Base-by-base conservation (phyloP, 2,329 filamentous ascomycete species). In the Fusarium denticulatum region DNA sequence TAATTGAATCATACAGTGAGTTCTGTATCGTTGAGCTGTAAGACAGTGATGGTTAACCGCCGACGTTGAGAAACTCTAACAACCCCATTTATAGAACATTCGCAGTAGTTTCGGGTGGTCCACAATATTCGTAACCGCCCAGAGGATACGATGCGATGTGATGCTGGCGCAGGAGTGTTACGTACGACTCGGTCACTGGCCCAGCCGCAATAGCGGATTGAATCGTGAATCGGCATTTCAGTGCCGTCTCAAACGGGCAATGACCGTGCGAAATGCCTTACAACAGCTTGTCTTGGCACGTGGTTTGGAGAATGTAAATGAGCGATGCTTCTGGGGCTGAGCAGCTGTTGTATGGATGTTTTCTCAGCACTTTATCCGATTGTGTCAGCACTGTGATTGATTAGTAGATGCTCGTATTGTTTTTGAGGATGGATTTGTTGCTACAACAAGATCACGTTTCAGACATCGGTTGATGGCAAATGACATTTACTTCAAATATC, bases 61-160 rank as follows among this genome's bases (percentile, higher is more conserved):
- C 34, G 34, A 13, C 15, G 50, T 55, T 30, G 50, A 15, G 16
- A 12, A 55, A 55, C 50, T 55, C 34, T 55, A 55, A 55, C 40
- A 30, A 40, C 6, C 6, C 50, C 34, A 40, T 28, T 55, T 55
- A 55, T 55, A 55, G 50, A 0, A 36, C 12, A 6, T 13, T 16
- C 14, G 5, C 46, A 7, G 12, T 24, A 5, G 20, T 5, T 18
- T 28, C 7, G 5, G 24, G 24, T 28, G 40, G 20, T 36, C 58
- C 58, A 60, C 58, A 56, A 60, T 60, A 60, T 60, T 60, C 58
- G 47, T 55, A 60, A 42, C 37, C 47, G 46, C 58, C 30, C n/a
- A 34, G 37, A 42, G 28, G n/a, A 60, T 43, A 55, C 57, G 60
- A 40, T 46, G 34, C 36, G 40, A 47, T 40, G 30, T 34, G 37